These are phyloP conservation scores for Furculomyces boomerangus DNA, from an alignment of 371 early-diverging fungal species.

Conservation along the genomic window DNA sequence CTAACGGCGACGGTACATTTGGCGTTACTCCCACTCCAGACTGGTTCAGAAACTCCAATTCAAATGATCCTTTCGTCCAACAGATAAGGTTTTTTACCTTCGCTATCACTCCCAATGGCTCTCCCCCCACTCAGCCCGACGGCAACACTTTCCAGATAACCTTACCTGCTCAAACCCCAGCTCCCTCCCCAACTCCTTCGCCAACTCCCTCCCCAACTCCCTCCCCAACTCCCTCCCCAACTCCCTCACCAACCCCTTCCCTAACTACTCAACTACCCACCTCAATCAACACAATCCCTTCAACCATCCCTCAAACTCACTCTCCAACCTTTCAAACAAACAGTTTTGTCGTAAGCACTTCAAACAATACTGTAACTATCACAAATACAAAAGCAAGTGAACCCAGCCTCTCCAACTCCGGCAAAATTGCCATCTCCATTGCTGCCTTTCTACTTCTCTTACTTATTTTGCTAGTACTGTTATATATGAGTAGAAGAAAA, in stretches of 20 bases:
- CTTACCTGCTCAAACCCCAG: background rate
- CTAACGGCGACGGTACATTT: background rate
- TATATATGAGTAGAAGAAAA: background rate
- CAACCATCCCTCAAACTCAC: background rate
- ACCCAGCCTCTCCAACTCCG: background rate
- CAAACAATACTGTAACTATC: background rate
- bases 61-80: background rate
- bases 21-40: background rate
- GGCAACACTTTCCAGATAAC: no score
- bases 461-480: background rate
- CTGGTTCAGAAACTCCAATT: background rate
- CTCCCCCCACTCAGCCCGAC: background rate
- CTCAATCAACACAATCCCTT: background rate
- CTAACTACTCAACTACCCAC: background rate
- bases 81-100: background rate
- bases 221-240: background rate
- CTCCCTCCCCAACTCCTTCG: background rate
- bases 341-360: background rate
- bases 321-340: background rate
- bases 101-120: background rate
- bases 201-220: background rate
- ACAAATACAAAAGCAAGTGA: background rate
- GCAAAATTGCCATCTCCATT: background rate
- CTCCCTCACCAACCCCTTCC: background rate
- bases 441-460: background rate